Conservation (phyloP, 2,329 filamentous ascomycete genomes). For the Xylaria sp. region DNA sequence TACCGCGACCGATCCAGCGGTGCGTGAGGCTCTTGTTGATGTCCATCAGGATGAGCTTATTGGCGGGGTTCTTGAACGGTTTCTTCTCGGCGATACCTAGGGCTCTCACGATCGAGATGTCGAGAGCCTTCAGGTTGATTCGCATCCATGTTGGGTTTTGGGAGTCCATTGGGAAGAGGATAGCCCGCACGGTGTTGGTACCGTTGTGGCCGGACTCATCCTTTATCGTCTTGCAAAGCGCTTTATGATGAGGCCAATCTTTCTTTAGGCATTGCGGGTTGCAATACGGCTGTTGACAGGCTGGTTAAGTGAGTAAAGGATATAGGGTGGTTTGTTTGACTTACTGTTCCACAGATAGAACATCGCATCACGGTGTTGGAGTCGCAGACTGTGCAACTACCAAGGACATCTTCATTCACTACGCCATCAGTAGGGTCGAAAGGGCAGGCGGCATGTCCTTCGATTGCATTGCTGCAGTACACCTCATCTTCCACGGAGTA, state of each 20-base stretch:
- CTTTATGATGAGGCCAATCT: constrained; percentile 21
- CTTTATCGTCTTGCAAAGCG: constrained; percentile 18
- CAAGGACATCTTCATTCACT: background rate
- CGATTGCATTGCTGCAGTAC: constrained; percentile 6
- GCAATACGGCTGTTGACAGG: constrained; percentile 21
- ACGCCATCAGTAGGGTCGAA: constrained; percentile 4
- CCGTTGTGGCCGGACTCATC: background rate
- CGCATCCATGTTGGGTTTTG: constrained; percentile 1
- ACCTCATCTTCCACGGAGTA: background rate
- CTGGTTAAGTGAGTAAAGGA: background rate
- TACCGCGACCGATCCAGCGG: constrained; percentile 20
- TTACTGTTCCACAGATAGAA: constrained; percentile 2
- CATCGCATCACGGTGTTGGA: background rate
- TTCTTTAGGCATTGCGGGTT: constrained; percentile 1
- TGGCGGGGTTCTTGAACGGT: background rate
- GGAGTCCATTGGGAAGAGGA: constrained; percentile 18
- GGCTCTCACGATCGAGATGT: background rate
- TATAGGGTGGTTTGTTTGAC: background rate
- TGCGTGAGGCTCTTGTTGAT: constrained; percentile 15
- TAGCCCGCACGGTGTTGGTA: constrained; percentile 11
- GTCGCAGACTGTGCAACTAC: constrained; percentile 8
- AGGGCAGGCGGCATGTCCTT: background rate
- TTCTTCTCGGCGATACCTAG: background rate
- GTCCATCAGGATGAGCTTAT: background rate
- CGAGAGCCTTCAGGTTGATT: constrained; percentile 4